phyloP scores from a whole-genome alignment of 352 stramenopile species.

The Phytopythium litorale region DNA sequence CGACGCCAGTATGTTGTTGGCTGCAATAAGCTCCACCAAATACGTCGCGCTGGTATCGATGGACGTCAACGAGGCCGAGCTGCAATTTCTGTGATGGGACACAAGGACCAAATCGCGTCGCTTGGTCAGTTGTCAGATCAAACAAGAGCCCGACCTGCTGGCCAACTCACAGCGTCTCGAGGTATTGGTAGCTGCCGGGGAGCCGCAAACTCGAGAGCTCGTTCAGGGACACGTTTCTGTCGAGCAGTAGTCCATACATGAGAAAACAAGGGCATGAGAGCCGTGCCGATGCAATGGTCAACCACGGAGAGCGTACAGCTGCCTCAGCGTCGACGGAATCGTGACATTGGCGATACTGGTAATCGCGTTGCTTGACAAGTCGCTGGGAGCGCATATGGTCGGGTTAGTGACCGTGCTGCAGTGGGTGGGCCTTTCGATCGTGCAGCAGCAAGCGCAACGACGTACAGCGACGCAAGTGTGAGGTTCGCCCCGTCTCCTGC shows the following conservation, averaged over 20 bases:
- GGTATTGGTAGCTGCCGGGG: background rate
- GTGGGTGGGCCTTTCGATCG: background rate
- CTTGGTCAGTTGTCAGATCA: background rate
- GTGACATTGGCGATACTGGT: background rate
- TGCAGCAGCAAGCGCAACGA: background rate
- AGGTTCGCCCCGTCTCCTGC: background rate
- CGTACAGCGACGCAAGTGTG: slow-evolving; percentile 3
- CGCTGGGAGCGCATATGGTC: background rate
- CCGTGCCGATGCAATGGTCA: background rate
- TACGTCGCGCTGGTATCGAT: slow-evolving; percentile 23
- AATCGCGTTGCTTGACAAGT: slow-evolving; percentile 7
- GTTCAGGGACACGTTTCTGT: slow-evolving; percentile 7
- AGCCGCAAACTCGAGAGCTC: background rate
- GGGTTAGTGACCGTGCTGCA: background rate
- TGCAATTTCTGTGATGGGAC: slow-evolving; percentile 15
- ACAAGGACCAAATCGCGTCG: background rate
- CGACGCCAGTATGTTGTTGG: slow-evolving; percentile 20
- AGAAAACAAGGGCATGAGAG: background rate
- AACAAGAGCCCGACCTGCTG: background rate
- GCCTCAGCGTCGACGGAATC: background rate
- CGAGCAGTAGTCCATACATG: background rate
- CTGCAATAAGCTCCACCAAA: slow-evolving; percentile 17
- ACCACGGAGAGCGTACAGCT: background rate
- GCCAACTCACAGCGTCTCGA: slow-evolving; percentile 1
- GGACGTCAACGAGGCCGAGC: slow-evolving; percentile 20